Evolutionary conservation across 805 yeast species (phyloP), one percentile per base, ranked within the genome.

Genomic region (Maudiozyma barnettii): DNA sequence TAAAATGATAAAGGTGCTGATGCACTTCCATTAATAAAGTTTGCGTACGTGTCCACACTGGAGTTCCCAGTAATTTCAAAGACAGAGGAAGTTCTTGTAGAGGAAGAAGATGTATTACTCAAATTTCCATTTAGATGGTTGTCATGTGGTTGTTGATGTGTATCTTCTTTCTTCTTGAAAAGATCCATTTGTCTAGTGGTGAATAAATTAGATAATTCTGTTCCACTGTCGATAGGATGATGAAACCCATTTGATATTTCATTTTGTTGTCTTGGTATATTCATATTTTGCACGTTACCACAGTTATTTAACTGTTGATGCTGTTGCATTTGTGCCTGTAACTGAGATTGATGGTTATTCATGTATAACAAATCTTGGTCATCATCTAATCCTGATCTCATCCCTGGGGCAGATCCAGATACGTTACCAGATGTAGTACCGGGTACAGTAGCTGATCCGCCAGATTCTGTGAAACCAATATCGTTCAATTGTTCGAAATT

Each of bases 151-250:
- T n/a, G 10, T 14, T 33, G 36, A 16, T 44, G 21, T 13, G 44
- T 40, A 42, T 49, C 52, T 39, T 55, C 43, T 37, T 52, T 63
- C 43, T 76, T 77, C 45, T 79, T 76, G 53, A 78, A 80, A 53
- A 83, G 66, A 59, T 81, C 88, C 40, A 77, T 70, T 59, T 83
- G 90, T 52, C 89, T 70, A 1, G 79, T 71, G 55, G 82, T 74
- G 63, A 82, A 83, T 36, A 82, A 66, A 13, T 75, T 75, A 9
- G 83, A 74, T 10, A 82, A 72, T 50, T 81, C 84, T 38, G 41
- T 26, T 16, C 39, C 36, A 26, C n/a, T 26, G 26, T 40, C 43
- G n/a, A 40, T 40, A 16, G 35, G 43, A 29, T 40, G 35, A 40
- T 23, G 43, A 21, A 26, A 26, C 7, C 12, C 13, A 40, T 40